Conservation (phyloP, 495 filamentous ascomycete species). For the Neurospora terricola region DNA sequence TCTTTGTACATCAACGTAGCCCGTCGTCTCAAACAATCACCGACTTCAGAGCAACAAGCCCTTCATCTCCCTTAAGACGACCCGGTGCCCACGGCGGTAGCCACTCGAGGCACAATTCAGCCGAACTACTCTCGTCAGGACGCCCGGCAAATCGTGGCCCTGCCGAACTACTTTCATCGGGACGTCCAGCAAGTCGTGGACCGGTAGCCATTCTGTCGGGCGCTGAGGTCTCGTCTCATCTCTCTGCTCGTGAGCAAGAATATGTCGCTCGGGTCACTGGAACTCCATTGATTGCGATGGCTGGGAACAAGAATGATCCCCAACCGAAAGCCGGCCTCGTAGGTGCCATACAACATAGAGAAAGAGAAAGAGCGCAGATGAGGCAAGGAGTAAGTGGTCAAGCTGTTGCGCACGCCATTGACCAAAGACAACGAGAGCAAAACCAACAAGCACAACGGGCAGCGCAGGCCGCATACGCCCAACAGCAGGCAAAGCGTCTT, state of each 20-base stretch:
- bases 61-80: conserved; percentile 32
- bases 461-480: conserved; percentile 21
- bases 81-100: conserved; percentile 11
- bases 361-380: conserved; percentile 64
- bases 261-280: conserved; percentile 84
- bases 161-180: conserved; percentile 17
- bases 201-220: conserved; percentile 18
- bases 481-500: conserved; percentile 25
- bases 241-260: conserved; percentile 91
- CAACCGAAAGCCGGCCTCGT: conserved; percentile 54
- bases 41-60: conserved; percentile 35
- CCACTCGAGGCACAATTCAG: conserved; percentile 34
- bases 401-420: conserved; percentile 71
- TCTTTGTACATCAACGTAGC: conserved; percentile 50
- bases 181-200: conserved; percentile 11
- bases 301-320: conserved; percentile 39
- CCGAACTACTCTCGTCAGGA: conserved; percentile 18
- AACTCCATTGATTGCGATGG: conserved; percentile 67
- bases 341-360: conserved; percentile 64
- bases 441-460: conserved; percentile 30
- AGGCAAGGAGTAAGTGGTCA: conserved; percentile 60
- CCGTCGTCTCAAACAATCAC: conserved; percentile 43
- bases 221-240: conserved; percentile 51
- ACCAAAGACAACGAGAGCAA: conserved; percentile 57
- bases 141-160: conserved; percentile 16